Base-by-base conservation (phyloP, 192 early-diverging fungal species). In the Podila epigama region DNA sequence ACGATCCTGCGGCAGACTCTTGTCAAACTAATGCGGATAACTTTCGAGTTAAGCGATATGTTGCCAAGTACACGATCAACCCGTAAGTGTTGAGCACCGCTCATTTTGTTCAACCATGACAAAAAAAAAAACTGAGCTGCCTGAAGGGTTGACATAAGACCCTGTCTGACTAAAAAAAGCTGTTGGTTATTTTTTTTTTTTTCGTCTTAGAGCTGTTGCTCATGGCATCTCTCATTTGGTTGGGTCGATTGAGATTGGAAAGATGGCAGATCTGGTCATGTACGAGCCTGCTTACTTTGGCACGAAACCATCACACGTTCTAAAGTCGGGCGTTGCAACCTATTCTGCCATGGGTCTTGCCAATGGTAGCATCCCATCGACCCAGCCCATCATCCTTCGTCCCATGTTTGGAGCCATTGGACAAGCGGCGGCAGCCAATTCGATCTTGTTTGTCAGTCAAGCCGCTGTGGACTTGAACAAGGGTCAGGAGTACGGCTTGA, bases 51-150 rank as follows among this genome's bases (percentile, higher is more conserved):
- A 87, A 87, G 69, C 86, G 97, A 16, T 98, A 97, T 69, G 87
- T 98, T 70, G 93, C 97, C 25, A 98, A 98, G 81, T 98, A 98
- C 79, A 97, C 97, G 2, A 95, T 98, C 79, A 98, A 98, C 75
- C 95, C 95, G 84, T 94, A 86, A 86, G 91, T 79, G 40, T 8
- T 6, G 12, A 41, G 29, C 6, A 27, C 27, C 34, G 25, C n/a
- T 51, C 41, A 13, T 20, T 13, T 36, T 53, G 18, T 34, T 65
- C 34, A n/a, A 0, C 27, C 6, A 64, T 22, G 32, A 3, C 34
- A 48, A n/a, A n/a, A n/a, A n/a, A n/a, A n/a, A n/a, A n/a, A n/a
- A n/a, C n/a, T n/a, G n/a, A n/a, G n/a, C n/a, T n/a, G n/a, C n/a
- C n/a, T n/a, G n/a, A n/a, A n/a, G n/a, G n/a, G n/a, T n/a, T n/a